Evolutionary conservation across 2,329 filamentous ascomycete species (phyloP), one percentile per base, ranked within the genome.

Genomic region (Cytospora mali): DNA sequence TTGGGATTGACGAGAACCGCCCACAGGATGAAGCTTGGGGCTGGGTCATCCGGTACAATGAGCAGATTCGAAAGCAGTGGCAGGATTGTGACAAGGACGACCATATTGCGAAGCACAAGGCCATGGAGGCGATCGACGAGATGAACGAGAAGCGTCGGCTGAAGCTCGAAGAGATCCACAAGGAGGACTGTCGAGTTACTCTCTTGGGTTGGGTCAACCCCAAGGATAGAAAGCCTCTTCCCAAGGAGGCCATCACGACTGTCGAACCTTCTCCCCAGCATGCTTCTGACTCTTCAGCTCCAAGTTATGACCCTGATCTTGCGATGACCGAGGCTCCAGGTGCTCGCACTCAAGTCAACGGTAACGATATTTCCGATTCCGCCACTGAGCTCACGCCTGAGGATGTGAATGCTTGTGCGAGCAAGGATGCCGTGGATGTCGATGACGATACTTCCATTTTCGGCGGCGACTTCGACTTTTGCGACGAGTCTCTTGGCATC

Each of bases 41-140:
- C 50, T 54, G 46, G 16, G 58, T 53, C 18, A 23, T 46, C 9
- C 14, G 23, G 9, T 27, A 33, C 50, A 60, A 60, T 14, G 35
- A 54, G 16, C 18, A 60, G 50, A 54, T 60, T 21, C 50, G 50
- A 14, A 7, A 48, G 28, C 35, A 52, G 50, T 60, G 58, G 58
- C 4, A 18, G 5, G 9, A 28, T 14, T 60, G 58, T 39, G 27
- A 60, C 28, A 6, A 21, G 35, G 3, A 1, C 6, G 39, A 49
- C 10, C 9, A 27, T 11, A 13, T 33, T 14, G 50, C 46, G 21
- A 54, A 31, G 39, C 35, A n/a, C 35, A 39, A 25, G 23, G 50
- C 33, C 14, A 60, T 60, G 58, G 27, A 25, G 21, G 16, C 35
- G 16, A 60, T 60, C n/a, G 35, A 27, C 39, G 58, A 54, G 2